A percentile compares a stretch with the other conserved stretches of the same genome.
phyloP scores from a whole-genome alignment of 495 filamentous ascomycete genomes.

The Aspergillus ellipticus region DNA sequence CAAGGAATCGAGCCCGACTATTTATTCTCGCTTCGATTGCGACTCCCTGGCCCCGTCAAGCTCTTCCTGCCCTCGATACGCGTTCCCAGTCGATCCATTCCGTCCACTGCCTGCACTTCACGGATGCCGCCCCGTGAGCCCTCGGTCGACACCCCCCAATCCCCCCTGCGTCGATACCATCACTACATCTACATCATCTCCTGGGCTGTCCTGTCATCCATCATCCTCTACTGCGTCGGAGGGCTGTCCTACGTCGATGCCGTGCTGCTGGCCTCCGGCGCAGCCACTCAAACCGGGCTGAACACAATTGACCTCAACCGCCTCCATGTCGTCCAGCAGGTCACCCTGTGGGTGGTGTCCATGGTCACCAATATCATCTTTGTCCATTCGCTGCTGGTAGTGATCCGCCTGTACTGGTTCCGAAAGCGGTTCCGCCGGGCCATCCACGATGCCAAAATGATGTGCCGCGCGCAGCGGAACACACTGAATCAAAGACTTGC shows the following conservation, averaged over 20 bases:
- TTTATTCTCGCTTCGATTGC: neutral
- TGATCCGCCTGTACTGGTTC: constrained; percentile 88
- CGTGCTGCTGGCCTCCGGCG: constrained; percentile 73
- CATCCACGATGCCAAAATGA: constrained; percentile 41
- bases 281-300: constrained; percentile 78
- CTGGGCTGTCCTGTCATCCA: constrained; percentile 60
- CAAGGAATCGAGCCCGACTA: neutral
- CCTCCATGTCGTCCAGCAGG: constrained; percentile 66
- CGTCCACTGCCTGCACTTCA: neutral
- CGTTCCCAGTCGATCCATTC: neutral
- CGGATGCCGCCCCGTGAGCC: neutral
- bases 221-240: constrained; percentile 59
- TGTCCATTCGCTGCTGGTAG: constrained; percentile 76
- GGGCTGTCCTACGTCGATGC: constrained; percentile 72
- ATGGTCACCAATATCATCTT: constrained; percentile 78
- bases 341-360: constrained; percentile 57
- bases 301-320: constrained; percentile 72
- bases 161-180: constrained; percentile 14
- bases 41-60: neutral
- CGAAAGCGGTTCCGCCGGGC: constrained; percentile 73
- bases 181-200: constrained; percentile 76
- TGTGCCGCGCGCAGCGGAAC: constrained; percentile 12
- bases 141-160: neutral
- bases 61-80: neutral
- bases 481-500: constrained; percentile 37